Base-by-base conservation (phyloP, 2,329 filamentous ascomycete species). In the Exophiala dermatitidis region DNA sequence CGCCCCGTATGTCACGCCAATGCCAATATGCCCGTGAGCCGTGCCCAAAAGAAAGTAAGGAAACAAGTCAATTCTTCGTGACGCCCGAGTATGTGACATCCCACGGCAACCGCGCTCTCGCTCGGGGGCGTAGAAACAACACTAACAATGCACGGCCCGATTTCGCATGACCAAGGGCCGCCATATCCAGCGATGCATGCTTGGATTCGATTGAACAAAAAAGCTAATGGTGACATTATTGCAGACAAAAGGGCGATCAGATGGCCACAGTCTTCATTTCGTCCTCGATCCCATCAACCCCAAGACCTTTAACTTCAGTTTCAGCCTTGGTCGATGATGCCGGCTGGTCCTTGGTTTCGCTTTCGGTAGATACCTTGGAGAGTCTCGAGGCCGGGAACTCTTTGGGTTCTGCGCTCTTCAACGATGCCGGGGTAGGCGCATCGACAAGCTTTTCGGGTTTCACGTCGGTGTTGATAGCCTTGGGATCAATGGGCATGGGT, bases 211-310 rank as follows among this genome's bases (percentile, higher is more conserved):
- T 50, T 19, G 19, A 19, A 19, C 19, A 19, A 42, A 41, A 19
- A 26, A 26, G 40, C 45, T 45, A 42, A 37, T 38, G 46, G 43
- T 41, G 41, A 34, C 46, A 50, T 41, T 42, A 54, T 37, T 28
- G 28, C 33, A 26, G 8, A 38, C 33, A 40, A 43, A 38, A 34
- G 38, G 8, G 42, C 44, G 34, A 50, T 62, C 69, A 74, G 52
- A 74, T 74, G 36, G 70, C 67, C 60, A 75, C 70, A 56, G 69
- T 74, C 63, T 74, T 75, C 72, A 75, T 75, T 60, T 73, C 72
- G 46, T 69, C 60, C 50, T 63, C 62, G 45, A 63, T 58, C 5
- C 71, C 52, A 72, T 66, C 54, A 67, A 71, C 60, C 67, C 71
- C 34, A 63, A 67, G 46, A 69, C 71, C 60, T 68, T 62, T 53